Base-by-base conservation (phyloP, 441 rosid genomes). In the Populus trichocarpa region DNA sequence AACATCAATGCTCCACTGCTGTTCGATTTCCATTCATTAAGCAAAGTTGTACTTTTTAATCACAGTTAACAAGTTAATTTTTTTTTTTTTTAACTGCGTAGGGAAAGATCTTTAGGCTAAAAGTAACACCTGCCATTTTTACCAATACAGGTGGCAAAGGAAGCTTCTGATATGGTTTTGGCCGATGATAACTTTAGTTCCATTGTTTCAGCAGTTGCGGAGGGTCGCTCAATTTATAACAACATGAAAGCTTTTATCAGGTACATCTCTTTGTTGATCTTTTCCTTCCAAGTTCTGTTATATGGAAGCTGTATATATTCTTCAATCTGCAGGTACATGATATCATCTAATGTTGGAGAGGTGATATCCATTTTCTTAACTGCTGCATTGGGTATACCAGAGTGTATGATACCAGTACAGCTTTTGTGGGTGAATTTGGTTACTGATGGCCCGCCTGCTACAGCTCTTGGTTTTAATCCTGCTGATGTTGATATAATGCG, bases 131-230 rank as follows among this genome's bases (percentile, higher is more conserved):
- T 80, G 20, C 18, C 35, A 33, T 69, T 28, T 65, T 40, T 23
- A 20, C 69, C 23, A 16, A 74, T 77, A 73, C 88, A 93, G 98
- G 98, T 93, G 66, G 97, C 97, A 7, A 91, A 94, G 88, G 98
- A 93, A 89, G 98, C 98, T 79, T 91, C 98, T 0, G 98, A 95
- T 80, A 95, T 95, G 98, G 90, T 95, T 86, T 82, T 95, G 82
- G 97, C 97, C 9, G 97, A 95, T 83, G 98, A 93, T 85, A 90
- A 91, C 75, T 93, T 95, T 82, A 89, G 90, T 75, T 91, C 92
- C 66, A 95, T 95, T 22, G 97, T 93, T 77, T 82, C 86, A 3
- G 98, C 97, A 12, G 87, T 94, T 59, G 94, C 93, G 1, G 98
- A 94, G 85, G 98, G 98, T 74, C 92, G 96, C 65, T 89, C 97